Evolutionary conservation across 257 asterid genomes (phyloP), one percentile per base, ranked within the genome.

Genomic region (Mentha longifolia): DNA sequence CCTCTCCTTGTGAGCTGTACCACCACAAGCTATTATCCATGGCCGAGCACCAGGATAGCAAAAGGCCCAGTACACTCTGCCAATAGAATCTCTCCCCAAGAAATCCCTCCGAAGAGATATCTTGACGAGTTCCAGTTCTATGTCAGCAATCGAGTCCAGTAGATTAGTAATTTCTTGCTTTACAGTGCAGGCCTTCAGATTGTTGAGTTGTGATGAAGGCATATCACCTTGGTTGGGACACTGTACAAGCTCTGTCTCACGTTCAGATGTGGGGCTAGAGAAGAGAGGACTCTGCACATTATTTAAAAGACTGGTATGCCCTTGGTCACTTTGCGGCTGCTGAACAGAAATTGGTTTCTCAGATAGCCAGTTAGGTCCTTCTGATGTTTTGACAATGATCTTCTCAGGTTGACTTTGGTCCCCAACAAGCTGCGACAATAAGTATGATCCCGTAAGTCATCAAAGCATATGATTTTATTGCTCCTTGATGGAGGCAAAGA

Each of bases 41-140:
- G 96, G 92, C 57, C 79, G 78, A 73, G 89, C 80, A 52, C 82
- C 82, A 12, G 84, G 85, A 72, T 78, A 80, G 73, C 78, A 78
- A 57, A 79, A 88, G 42, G 65, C 84, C 99, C 97, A 94, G 80
- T 91, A 94, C 74, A 71, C 78, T 79, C 98, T 84, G 56, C 99
- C 99, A 55, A 80, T 85, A 49, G 93, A 79, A 82, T 94, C 99
- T 75, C 96, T 82, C 65, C 99, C 99, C 87, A 94, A 71, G 75
- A 72, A 84, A 74, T 89, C 95, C 84, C 86, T 92, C 20, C 97
- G 77, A 52, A 91, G 76, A 71, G 93, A 83, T 63, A 88, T 76
- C 75, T 83, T 86, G 47, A 67, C 72, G 66, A 89, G 86, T 67
- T 91, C 96, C 14, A 79, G 75, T 75, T 94, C 97, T 66, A 78